Base-by-base conservation (phyloP, 2,329 filamentous ascomycete species). In the Sarocladium strictum region DNA sequence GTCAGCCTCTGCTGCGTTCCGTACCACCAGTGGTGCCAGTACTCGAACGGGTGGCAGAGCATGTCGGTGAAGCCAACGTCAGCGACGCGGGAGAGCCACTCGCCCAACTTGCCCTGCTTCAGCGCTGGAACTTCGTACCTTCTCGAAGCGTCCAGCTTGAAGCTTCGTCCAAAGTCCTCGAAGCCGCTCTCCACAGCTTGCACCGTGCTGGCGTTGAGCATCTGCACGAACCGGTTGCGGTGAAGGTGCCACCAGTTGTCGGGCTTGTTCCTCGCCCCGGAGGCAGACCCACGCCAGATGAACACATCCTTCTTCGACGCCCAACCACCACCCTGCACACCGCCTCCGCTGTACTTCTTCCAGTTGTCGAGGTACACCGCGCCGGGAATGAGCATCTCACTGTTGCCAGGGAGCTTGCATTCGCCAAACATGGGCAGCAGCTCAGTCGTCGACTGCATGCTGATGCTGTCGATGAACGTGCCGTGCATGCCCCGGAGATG, bases 171-270 rank as follows among this genome's bases (percentile, higher is more conserved):
- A 35, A 71, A 68, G 49, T 66, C 59, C 33, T 61, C 65, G 15
- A 65, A 63, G 38, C 68, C 63, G 62, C 85, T 78, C 32, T 58
- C 57, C 10, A 78, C 72, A 10, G 67, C 62, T 26, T 66, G 65
- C 19, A 86, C 79, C n/a, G 73, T 76, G 1, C 82, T 85, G 9
- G 77, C 78, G 61, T 90, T 89, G 50, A 86, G 71, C 83, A 89
- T 86, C 56, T 83, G 75, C 23, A 89, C 72, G 56, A 89, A 81
- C 3, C 86, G 83, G 61, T 87, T 85, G n/a, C 86, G 82, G 58
- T 89, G 86, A 61, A 88, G 87, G 33, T 81, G 79, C 32, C 75
- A 75, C 85, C 86, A 90, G 57, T 79, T 86, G 43, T 81, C 65
- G n/a, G 63, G 61, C 55, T 69, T 69, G 45, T 75, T 67, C 26